Base-by-base conservation (phyloP, 2,329 filamentous ascomycete species). In the Exophiala oligosperma region DNA sequence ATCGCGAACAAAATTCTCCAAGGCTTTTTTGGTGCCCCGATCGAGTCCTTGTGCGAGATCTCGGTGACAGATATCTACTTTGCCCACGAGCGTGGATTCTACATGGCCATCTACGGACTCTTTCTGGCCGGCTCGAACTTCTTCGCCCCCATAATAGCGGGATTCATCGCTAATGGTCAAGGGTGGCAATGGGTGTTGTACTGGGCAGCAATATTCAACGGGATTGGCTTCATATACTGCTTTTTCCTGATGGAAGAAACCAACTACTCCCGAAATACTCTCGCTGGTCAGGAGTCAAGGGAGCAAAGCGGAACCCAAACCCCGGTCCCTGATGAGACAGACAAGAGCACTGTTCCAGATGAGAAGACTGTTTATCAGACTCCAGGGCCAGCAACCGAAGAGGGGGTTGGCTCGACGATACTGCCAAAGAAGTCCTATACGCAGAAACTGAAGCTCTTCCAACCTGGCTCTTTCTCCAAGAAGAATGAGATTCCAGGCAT, bases 201-300 rank as follows among this genome's bases (percentile, higher is more conserved):
- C 68, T 82, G 77, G 76, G 77, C 77, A 9, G 77, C 79, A 3
- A 81, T 83, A 24, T 81, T 83, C 64, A 69, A 70, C 32, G 80
- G 68, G 1, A 68, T 71, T 1, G 74, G 73, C 1, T 76, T 79
- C 35, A 64, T 80, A 1, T 77, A 82, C 56, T 69, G 81, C 1
- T 81, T 81, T 69, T 79, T 83, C 62, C 78, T 48, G 24, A 52
- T 52, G 54, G 81, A 84, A 64, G 81, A 84, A 66, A 82, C 81
- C 2, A 83, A 81, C 28, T 57, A 52, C 32, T 41, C 68, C 82
- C 79, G 60, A 29, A 26, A 26, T 4, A 14, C 24, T 3, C 24
- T 48, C 2, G 46, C 40, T 17, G 40, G 40, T 43, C n/a, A 43
- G 17, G 40, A 43, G 8, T 43, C 40, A 43, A 43, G 14, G 11